These are phyloP conservation scores for Tricholoma sp. DNA, from an alignment of 768 basidiomycete species.

Conservation along the genomic window DNA sequence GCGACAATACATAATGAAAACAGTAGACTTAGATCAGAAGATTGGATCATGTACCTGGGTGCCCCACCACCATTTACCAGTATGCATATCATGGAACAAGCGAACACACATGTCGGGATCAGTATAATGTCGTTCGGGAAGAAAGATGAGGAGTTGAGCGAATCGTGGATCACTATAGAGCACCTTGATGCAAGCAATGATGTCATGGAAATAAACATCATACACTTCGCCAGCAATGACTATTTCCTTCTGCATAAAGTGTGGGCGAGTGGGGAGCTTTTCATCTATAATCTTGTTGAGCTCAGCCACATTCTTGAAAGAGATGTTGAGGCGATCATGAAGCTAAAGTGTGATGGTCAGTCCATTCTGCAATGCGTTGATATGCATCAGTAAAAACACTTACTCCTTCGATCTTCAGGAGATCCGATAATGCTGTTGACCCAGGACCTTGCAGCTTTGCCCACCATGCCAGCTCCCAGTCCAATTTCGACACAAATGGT, in stretches of 20 bases:
- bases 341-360: slow-evolving; percentile 12
- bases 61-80: slow-evolving; percentile 48
- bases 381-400: slow-evolving; percentile 7
- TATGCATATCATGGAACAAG: slow-evolving; percentile 39
- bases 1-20: not conserved
- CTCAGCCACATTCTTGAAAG: slow-evolving; percentile 17
- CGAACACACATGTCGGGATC: slow-evolving; percentile 20
- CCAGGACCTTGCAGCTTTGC: slow-evolving; percentile 28
- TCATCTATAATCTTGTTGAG: slow-evolving; percentile 22
- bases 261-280: slow-evolving; percentile 17
- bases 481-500: slow-evolving; percentile 29
- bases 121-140: slow-evolving; percentile 32
- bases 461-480: slow-evolving; percentile 36
- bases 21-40: not conserved
- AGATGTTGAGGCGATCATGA: slow-evolving; percentile 17
- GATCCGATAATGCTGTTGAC: slow-evolving; percentile 16
- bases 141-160: slow-evolving; percentile 22
- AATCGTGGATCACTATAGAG: slow-evolving; percentile 32
- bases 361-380: not conserved
- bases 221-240: slow-evolving; percentile 20
- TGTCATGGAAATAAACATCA: slow-evolving; percentile 17
- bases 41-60: slow-evolving; percentile 32
- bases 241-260: slow-evolving; percentile 21
- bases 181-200: slow-evolving; percentile 30
- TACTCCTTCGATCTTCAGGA: slow-evolving; percentile 30